Evolutionary conservation across 352 stramenopile genomes (phyloP), one percentile per base, ranked within the genome.

Genomic region (Globisporangium acanthophoron): DNA sequence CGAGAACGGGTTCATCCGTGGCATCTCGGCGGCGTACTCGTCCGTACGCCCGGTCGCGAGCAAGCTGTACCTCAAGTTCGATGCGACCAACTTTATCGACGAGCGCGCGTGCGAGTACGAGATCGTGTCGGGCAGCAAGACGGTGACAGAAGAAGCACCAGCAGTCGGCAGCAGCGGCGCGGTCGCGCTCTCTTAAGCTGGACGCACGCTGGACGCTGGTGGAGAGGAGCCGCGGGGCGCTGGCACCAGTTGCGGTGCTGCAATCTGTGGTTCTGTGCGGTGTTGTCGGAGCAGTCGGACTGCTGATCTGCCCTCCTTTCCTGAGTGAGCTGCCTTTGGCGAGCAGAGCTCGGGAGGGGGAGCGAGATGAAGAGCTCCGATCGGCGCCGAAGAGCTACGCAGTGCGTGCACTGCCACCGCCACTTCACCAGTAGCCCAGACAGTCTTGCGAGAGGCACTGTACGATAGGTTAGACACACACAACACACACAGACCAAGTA

Each of bases 51-150:
- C 77, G 1, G 73, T 86, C 24, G 81, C 81, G 35, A 71, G 63
- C 20, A 87, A 82, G 52, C 66, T 91, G 48, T 91, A 89, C 61
- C 71, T 91, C 52, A 91, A 91, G 59, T 91, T 91, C 53, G 81
- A 91, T 66, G 65, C 74, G 43, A 77, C 69, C 31, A 91, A 91
- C 66, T 87, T 86, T 39, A 89, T 91, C 54, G 75, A 88, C 66
- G 77, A 72, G 56, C 77, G 67, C 11, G 66, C 56, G 45, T 91
- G 81, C 67, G 56, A 85, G 62, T 91, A 91, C 62, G 68, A 88
- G 63, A 77, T 91, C 55, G 61, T 88, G 16, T 72, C 70, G 5
- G 81, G 78, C 57, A 76, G 56, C 66, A 91, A 91, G 74, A 79
- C 59, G 5, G 66, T 87, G 20, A 67, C 57, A 6, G 50, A 54